Percentiles rank a stretch among this genome's conserved stretches.
These are phyloP conservation scores for Salvia rosmarinus DNA, from an alignment of 257 asterid genomes.

Conservation along the genomic window DNA sequence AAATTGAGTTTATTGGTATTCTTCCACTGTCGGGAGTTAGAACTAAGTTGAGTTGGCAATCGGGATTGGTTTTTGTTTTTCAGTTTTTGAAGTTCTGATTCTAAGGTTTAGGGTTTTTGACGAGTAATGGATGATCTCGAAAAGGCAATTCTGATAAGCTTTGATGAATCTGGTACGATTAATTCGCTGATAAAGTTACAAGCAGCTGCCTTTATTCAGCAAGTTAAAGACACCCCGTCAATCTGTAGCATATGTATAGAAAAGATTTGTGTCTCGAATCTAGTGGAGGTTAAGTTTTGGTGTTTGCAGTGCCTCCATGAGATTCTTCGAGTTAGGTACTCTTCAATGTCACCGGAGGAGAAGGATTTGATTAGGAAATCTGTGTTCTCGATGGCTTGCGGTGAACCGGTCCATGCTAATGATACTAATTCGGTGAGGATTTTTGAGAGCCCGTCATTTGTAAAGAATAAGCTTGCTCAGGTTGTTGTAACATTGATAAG, in stretches of 20 bases:
- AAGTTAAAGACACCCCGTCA: conserved; percentile 67
- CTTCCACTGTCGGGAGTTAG: conserved; percentile 14
- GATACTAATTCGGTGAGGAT: conserved; percentile 50
- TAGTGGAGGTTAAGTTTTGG: conserved; percentile 93
- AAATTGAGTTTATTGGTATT: conserved; percentile 4
- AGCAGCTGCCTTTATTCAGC: conserved; percentile 72
- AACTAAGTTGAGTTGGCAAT: conserved; percentile 24
- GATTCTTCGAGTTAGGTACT: conserved; percentile 62
- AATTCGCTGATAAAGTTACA: conserved; percentile 66
- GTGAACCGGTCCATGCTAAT: conserved; percentile 58
- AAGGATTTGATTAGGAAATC: conserved; percentile 72
- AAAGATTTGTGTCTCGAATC: conserved; percentile 58
- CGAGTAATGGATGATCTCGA: conserved; percentile 88
- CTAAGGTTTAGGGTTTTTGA: conserved; percentile 55
- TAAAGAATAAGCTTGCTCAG: conserved; percentile 94
- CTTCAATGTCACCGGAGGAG: conserved; percentile 72
- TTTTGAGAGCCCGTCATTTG: conserved; percentile 77
- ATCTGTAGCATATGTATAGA: conserved; percentile 78
- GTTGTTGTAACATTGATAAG: conserved; percentile 78
- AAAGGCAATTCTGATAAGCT: conserved; percentile 82
- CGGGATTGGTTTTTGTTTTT: background rate
- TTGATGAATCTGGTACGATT: conserved; percentile 81
- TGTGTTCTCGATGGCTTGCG: conserved; percentile 72
- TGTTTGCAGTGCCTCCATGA: conserved; percentile 87
- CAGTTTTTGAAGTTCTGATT: background rate